Conservation (phyloP, 192 early-diverging fungal species). For the Podila clonocystis region DNA sequence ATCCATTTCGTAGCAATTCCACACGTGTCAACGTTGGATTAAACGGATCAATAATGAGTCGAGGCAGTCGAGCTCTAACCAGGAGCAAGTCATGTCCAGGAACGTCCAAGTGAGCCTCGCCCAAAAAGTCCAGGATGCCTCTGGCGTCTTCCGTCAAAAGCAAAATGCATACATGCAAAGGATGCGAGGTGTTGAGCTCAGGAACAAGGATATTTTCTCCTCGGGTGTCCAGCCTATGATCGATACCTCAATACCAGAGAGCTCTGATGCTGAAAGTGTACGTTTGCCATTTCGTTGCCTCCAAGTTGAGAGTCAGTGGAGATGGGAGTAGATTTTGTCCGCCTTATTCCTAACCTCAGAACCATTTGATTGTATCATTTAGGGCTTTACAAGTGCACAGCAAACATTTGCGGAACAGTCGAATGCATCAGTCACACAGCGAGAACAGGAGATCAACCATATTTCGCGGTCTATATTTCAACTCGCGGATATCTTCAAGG, state of each 20-base stretch:
- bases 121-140: constrained; percentile 87
- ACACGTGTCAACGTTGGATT: constrained; percentile 80
- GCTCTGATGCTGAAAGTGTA: constrained; percentile 32
- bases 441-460: constrained; percentile 92
- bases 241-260: constrained; percentile 37
- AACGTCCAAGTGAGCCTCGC: constrained; percentile 95
- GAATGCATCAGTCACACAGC: constrained; percentile 78
- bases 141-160: constrained; percentile 82
- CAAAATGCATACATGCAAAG: constrained; percentile 92
- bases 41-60: constrained; percentile 73
- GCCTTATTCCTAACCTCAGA: not conserved
- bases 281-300: not conserved
- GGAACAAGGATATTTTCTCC: constrained; percentile 43
- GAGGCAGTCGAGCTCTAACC: constrained; percentile 56
- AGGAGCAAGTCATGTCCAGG: constrained; percentile 72
- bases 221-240: constrained; percentile 32
- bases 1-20: constrained; percentile 74
- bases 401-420: constrained; percentile 79
- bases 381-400: constrained; percentile 92
- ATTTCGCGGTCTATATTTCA: constrained; percentile 92
- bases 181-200: constrained; percentile 56
- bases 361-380: not conserved
- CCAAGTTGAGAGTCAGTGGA: not conserved
- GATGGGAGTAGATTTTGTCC: not conserved
- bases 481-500: constrained; percentile 91